Conservation (phyloP, 2,329 filamentous ascomycete genomes). For the Penicillium fuscoglaucum region DNA sequence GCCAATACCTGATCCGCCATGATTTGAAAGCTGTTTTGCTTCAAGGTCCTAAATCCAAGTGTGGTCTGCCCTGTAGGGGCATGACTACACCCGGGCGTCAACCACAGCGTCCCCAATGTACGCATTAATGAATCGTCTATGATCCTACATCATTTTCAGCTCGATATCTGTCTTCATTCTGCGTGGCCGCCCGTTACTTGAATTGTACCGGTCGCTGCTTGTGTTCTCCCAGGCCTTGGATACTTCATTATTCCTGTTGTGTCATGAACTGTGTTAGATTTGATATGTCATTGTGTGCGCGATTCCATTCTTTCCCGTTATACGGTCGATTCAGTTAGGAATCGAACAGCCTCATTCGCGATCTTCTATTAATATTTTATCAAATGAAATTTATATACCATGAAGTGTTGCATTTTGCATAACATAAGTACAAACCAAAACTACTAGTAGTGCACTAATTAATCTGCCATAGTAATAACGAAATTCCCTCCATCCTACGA, state of each 20-base stretch:
- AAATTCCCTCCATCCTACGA: too few relatives aligned
- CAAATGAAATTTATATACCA: background rate
- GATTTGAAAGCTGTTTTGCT: background rate
- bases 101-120: too few relatives aligned
- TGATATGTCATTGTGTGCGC: background rate
- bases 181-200: background rate
- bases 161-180: background rate
- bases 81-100: background rate
- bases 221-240: too few relatives aligned
- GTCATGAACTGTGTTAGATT: background rate
- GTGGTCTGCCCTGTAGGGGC: background rate
- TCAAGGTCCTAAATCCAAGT: background rate
- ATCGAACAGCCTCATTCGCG: background rate
- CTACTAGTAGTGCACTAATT: too few relatives aligned
- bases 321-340: background rate
- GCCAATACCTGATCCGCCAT: background rate
- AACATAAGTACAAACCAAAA: background rate
- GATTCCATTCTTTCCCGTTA: background rate
- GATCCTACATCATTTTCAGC: background rate
- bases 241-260: background rate
- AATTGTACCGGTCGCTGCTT: background rate
- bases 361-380: background rate
- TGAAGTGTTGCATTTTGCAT: background rate
- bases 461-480: too few relatives aligned
- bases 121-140: background rate